These are phyloP conservation scores for Fusarium zealandicum DNA, from an alignment of 2,329 filamentous ascomycete genomes.

Conservation along the genomic window DNA sequence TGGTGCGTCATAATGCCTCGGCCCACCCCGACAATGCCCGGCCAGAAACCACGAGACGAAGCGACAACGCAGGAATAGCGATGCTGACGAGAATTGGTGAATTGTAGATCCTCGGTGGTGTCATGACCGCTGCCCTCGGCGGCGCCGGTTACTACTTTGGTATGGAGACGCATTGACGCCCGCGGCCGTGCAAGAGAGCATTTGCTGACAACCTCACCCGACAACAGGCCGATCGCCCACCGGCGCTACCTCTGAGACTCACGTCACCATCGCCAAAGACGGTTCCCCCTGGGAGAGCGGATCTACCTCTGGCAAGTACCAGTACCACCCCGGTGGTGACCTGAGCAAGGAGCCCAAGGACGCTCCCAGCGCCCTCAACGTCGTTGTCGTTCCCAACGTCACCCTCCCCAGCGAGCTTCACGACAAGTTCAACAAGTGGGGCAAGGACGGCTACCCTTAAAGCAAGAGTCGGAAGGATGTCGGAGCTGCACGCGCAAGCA, in stretches of 20 bases:
- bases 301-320: conserved; percentile 68
- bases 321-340: conserved; percentile 88
- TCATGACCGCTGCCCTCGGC: conserved; percentile 89
- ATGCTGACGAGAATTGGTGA: conserved; percentile 25
- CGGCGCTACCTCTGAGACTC: conserved; percentile 79
- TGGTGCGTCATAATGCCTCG: conserved; percentile 52
- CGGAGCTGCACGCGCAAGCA: conserved; percentile 22
- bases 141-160: conserved; percentile 91
- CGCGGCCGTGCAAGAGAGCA: conserved; percentile 1
- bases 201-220: conserved; percentile 33
- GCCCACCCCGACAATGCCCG: conserved; percentile 21
- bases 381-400: conserved; percentile 91
- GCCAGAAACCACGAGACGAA: conserved; percentile 9
- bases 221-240: conserved; percentile 80
- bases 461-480: conserved; percentile 8
- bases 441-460: conserved; percentile 89
- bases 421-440: conserved; percentile 99
- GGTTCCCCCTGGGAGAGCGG: conserved; percentile 92
- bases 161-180: conserved; percentile 48
- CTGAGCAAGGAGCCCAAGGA: conserved; percentile 77
- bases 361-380: conserved; percentile 94
- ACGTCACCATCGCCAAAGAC: conserved; percentile 75
- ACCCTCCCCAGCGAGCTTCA: conserved; percentile 91
- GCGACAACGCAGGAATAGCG: conserved; percentile 4
- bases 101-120: conserved; percentile 81